Conservation (phyloP, 495 filamentous ascomycete genomes). For the Penicillium lagena region DNA sequence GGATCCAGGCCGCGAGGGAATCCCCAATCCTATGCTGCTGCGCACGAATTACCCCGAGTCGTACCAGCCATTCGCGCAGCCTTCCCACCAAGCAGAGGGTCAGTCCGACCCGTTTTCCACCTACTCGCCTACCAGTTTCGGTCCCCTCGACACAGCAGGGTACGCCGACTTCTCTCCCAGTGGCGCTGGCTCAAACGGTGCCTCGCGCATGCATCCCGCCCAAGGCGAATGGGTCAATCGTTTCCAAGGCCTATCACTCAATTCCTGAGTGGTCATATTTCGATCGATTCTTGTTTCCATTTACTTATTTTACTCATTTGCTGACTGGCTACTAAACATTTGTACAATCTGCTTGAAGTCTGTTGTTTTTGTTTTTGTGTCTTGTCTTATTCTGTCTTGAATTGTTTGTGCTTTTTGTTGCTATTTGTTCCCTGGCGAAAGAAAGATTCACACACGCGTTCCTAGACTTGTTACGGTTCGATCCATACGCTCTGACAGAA, state of each 20-base stretch:
- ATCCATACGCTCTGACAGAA: too few relatives aligned
- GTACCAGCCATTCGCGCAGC: conserved; percentile 30
- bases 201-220: conserved; percentile 29
- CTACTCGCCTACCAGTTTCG: conserved; percentile 24
- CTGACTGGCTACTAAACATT: background rate
- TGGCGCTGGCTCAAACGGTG: conserved; percentile 14
- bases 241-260: conserved; percentile 48
- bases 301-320: background rate
- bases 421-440: too few relatives aligned
- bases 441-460: too few relatives aligned
- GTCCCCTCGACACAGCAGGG: conserved; percentile 21
- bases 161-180: conserved; percentile 27
- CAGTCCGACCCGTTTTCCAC: conserved; percentile 31
- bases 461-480: too few relatives aligned
- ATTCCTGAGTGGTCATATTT: conserved; percentile 26
- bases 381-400: too few relatives aligned
- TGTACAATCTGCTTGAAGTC: conserved; percentile 10
- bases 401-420: too few relatives aligned
- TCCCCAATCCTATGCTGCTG: conserved; percentile 24
- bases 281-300: background rate
- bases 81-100: conserved; percentile 22
- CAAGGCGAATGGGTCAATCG: conserved; percentile 38
- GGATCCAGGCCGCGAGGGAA: conserved; percentile 25
- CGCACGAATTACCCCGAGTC: conserved; percentile 30
- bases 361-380: too few relatives aligned